These are phyloP conservation scores for Ehretia macrophylla DNA, from an alignment of 257 asterid genomes.

Conservation along the genomic window DNA sequence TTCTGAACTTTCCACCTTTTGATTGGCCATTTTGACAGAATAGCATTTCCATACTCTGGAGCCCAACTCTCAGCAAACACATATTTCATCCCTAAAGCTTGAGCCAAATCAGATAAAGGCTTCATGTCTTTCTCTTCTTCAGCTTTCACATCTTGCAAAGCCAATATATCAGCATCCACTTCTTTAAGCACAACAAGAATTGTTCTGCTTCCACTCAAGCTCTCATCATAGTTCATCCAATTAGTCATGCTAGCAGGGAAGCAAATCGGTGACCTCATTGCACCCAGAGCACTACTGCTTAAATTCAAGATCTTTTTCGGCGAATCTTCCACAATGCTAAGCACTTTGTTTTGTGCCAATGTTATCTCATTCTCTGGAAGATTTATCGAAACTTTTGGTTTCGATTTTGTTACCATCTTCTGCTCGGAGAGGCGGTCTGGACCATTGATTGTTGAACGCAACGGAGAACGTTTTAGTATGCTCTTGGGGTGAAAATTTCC, in stretches of 20 bases:
- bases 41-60: slow-evolving; percentile 91
- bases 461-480: slow-evolving; percentile 69
- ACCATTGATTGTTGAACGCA: slow-evolving; percentile 28
- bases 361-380: slow-evolving; percentile 84
- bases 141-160: slow-evolving; percentile 94
- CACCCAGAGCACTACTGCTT: slow-evolving; percentile 23
- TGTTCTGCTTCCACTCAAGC: slow-evolving; percentile 40
- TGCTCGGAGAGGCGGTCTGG: slow-evolving; percentile 6
- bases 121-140: slow-evolving; percentile 78
- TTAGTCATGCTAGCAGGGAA: slow-evolving; percentile 46
- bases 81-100: slow-evolving; percentile 77
- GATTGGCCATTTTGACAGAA: slow-evolving; percentile 87
- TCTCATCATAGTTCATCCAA: slow-evolving; percentile 42
- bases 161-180: slow-evolving; percentile 76
- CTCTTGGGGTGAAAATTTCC: slow-evolving; percentile 43
- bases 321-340: slow-evolving; percentile 32
- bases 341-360: slow-evolving; percentile 45
- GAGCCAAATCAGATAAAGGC: slow-evolving; percentile 81
- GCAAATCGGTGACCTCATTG: slow-evolving; percentile 79
- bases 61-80: slow-evolving; percentile 99
- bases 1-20: slow-evolving; percentile 69
- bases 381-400: slow-evolving; percentile 64
- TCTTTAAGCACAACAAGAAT: slow-evolving; percentile 68
- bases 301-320: slow-evolving; percentile 17
- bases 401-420: slow-evolving; percentile 29